Conservation (phyloP, 371 early-diverging fungal species). For the Rhizopus delemar region DNA sequence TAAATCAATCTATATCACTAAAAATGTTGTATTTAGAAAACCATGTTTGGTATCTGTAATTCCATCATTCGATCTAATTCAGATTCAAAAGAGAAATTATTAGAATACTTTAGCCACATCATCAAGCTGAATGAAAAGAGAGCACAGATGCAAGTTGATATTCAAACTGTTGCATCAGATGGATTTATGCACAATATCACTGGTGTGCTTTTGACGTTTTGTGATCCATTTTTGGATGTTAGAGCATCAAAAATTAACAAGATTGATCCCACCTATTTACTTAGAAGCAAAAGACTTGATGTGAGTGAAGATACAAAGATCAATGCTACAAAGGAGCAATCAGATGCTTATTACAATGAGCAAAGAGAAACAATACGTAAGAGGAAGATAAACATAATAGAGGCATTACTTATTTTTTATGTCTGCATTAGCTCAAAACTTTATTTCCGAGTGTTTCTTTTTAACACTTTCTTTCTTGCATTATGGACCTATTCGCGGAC, state of each 20-base stretch:
- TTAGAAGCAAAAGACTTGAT: constrained; percentile 54
- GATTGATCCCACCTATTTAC: constrained; percentile 73
- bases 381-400: neutral
- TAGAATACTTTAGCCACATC: constrained; percentile 67
- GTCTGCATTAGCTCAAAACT: constrained; percentile 54
- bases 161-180: constrained; percentile 74
- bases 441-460: constrained; percentile 89
- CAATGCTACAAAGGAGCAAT: constrained; percentile 71
- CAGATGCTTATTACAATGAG: constrained; percentile 58
- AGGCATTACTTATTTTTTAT: neutral
- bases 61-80: constrained; percentile 71
- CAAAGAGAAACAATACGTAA: constrained; percentile 21
- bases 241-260: constrained; percentile 68
- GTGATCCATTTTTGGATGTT: constrained; percentile 86
- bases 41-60: constrained; percentile 70
- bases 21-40: constrained; percentile 33
- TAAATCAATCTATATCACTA: neutral
- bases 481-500: constrained; percentile 74
- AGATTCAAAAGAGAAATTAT: constrained; percentile 55
- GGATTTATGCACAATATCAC: constrained; percentile 86
- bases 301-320: constrained; percentile 78
- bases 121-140: constrained; percentile 73
- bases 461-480: constrained; percentile 78
- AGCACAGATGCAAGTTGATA: constrained; percentile 85
- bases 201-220: constrained; percentile 65